These are phyloP conservation scores for Eucalyptus curtisii DNA, from an alignment of 345 rosid species.

Conservation along the genomic window DNA sequence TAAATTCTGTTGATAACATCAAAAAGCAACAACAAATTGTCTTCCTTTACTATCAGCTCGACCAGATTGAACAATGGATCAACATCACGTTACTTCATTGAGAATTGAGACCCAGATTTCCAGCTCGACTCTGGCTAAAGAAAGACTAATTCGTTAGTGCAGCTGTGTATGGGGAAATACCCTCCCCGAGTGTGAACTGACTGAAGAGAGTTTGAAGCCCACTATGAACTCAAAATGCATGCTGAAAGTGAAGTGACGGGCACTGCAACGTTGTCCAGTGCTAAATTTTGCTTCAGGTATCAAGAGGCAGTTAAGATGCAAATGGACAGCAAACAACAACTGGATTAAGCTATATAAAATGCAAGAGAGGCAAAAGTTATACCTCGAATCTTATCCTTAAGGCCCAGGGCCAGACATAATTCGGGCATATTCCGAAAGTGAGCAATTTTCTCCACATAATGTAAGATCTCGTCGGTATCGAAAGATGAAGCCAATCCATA, in stretches of 20 bases:
- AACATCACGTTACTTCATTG: background rate
- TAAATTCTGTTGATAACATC: background rate
- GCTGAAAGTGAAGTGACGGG: background rate
- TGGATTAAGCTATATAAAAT: background rate
- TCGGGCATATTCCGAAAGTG: slow-evolving; percentile 14
- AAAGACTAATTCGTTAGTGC: background rate
- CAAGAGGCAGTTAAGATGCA: background rate
- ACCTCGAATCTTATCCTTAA: slow-evolving; percentile 19
- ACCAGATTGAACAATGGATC: background rate
- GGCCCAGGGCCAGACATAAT: slow-evolving; percentile 14
- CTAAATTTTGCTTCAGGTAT: background rate
- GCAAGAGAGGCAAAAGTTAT: background rate
- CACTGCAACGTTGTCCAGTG: background rate
- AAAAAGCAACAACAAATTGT: background rate
- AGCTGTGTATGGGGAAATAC: background rate
- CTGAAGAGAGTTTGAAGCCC: background rate
- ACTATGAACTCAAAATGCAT: background rate
- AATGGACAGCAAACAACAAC: background rate
- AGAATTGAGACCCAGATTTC: background rate
- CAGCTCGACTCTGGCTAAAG: background rate
- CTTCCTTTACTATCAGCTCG: background rate
- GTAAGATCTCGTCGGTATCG: slow-evolving; percentile 5
- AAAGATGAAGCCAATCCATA: slow-evolving; percentile 21
- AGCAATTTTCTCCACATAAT: slow-evolving; percentile 11
- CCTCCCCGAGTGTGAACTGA: background rate